These are phyloP conservation scores for Herpetomonas muscarum DNA, from an alignment of 208 protist species.

Conservation along the genomic window DNA sequence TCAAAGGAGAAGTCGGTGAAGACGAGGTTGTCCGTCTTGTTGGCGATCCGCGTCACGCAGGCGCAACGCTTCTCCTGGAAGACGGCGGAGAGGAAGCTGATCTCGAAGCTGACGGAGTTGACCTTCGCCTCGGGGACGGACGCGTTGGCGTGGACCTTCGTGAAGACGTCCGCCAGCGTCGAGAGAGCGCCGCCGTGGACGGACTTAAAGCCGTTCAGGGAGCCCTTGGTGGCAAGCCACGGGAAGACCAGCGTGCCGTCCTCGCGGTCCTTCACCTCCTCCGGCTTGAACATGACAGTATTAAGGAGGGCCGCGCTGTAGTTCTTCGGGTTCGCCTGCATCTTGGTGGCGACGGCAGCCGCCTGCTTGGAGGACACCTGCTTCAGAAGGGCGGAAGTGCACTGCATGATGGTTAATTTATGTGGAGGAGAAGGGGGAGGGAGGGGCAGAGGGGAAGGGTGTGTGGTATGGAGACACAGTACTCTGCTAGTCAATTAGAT, in stretches of 20 bases:
- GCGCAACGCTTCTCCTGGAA: conserved; percentile 54
- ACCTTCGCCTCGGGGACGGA: conserved; percentile 15
- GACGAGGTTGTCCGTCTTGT: conserved; percentile 25
- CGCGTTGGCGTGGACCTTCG: conserved; percentile 56
- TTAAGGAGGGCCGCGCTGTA: conserved; percentile 54
- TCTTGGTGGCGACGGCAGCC: conserved; percentile 28
- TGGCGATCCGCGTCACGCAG: conserved; percentile 67
- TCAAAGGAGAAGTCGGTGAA: conserved; percentile 80
- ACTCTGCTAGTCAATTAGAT: no score
- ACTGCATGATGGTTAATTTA: conserved; percentile 18
- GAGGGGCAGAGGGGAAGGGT: no score
- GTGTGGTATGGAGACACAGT: no score
- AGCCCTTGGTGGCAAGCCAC: conserved; percentile 39
- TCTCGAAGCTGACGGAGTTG: conserved; percentile 73
- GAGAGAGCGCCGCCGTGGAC: conserved; percentile 82
- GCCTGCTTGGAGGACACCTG: conserved; percentile 19
- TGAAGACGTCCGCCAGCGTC: conserved; percentile 80
- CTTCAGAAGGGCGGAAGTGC: conserved; percentile 18
- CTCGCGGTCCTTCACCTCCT: conserved; percentile 27
- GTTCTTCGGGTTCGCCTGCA: conserved; percentile 23
- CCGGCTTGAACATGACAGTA: conserved; percentile 57
- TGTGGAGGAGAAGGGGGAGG: no score
- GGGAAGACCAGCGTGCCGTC: conserved; percentile 56
- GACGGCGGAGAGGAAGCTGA: conserved; percentile 74
- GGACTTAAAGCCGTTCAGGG: conserved; percentile 77